These are phyloP conservation scores for Rehmannia glutinosa DNA, from an alignment of 257 asterid species.

Conservation along the genomic window DNA sequence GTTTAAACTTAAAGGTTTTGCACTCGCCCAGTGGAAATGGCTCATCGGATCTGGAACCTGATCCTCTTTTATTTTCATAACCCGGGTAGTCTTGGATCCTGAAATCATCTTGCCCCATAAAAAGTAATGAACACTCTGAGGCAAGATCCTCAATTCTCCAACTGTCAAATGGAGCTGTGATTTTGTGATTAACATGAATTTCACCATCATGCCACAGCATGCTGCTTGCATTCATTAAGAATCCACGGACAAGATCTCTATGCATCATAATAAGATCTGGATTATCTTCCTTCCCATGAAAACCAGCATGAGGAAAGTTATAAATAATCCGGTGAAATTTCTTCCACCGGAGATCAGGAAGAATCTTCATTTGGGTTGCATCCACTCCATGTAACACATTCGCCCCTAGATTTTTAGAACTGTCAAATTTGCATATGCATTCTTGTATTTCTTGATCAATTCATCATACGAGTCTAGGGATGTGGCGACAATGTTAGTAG, in stretches of 20 bases:
- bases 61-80: slow-evolving; percentile 52
- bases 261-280: slow-evolving; percentile 44
- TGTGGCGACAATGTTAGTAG: neutral
- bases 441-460: slow-evolving; percentile 43
- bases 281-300: slow-evolving; percentile 37
- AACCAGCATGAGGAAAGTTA: slow-evolving; percentile 84
- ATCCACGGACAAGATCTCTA: slow-evolving; percentile 38
- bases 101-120: slow-evolving; percentile 32
- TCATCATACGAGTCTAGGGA: slow-evolving; percentile 16
- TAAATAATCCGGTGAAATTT: slow-evolving; percentile 56
- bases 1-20: slow-evolving; percentile 41
- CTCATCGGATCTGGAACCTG: slow-evolving; percentile 39
- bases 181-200: slow-evolving; percentile 57
- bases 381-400: slow-evolving; percentile 45
- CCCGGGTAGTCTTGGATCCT: slow-evolving; percentile 43
- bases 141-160: slow-evolving; percentile 55
- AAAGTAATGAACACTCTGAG: slow-evolving; percentile 11
- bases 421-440: slow-evolving; percentile 34
- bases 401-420: slow-evolving; percentile 37
- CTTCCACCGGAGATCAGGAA: slow-evolving; percentile 18
- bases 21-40: slow-evolving; percentile 41
- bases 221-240: slow-evolving; percentile 36
- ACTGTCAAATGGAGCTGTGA: slow-evolving; percentile 24
- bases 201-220: slow-evolving; percentile 41
- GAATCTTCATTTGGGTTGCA: slow-evolving; percentile 40